Base-by-base conservation (phyloP, 2,329 filamentous ascomycete genomes). In the Neofusicoccum parvum region DNA sequence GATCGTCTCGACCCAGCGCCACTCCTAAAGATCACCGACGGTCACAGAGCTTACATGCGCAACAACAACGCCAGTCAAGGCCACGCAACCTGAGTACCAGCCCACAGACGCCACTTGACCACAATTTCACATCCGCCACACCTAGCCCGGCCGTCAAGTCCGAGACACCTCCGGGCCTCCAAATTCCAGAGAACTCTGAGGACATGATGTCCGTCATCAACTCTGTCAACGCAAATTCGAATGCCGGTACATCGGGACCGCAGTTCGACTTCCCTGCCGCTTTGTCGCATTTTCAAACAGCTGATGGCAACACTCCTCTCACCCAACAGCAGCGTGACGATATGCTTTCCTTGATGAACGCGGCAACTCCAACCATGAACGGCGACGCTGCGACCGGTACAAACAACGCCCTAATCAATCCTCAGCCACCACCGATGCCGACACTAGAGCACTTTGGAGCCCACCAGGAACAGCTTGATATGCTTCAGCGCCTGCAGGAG, bases 381-480 rank as follows among this genome's bases (percentile, higher is more conserved):
- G 68, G 68, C 59, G 68, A 65, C 15, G 43, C 59, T 10, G 69
- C 75, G 0, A 70, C 75, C 12, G 70, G 76, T 6, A 74, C 75
- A 3, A 87, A 87, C 73, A 88, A 87, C 68, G 86, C 86, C 2
- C 78, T 88, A 11, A 80, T 85, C 50, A 84, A 82, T 15, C 85
- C 86, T 3, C 81, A 78, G 12, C 75, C 86, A 0, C 85, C 86
- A 0, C 78, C 82, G 1, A 83, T 86, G 78, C 83, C 85, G 0
- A 80, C 82, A 14, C 80, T 92, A 20, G 83, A 86, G 59, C 84
- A 88, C 45, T 86, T 95, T 68, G 86, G 84, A 51, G 86, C 86
- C 67, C 94, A 90, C 4, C 85, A 90, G 67, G 83, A 89, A 14
- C 91, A 96, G 68, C 86, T 97, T 34, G 91, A 95, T 60, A 85